Base-by-base conservation (phyloP, 257 asterid genomes). In the Nicotiana noctiflora region DNA sequence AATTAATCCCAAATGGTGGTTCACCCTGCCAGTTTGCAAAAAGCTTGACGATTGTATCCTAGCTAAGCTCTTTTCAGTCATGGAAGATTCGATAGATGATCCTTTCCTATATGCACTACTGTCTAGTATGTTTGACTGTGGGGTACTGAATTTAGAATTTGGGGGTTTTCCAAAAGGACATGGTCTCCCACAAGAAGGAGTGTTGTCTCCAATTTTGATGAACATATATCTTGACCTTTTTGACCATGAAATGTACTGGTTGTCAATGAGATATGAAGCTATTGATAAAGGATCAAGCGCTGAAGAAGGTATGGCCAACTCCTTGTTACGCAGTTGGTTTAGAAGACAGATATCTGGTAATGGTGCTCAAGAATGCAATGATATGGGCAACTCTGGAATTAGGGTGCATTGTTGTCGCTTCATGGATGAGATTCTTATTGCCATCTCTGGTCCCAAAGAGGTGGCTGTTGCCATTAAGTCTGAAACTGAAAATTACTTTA, bases 101-200 rank as follows among this genome's bases (percentile, higher is more conserved):
- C 90, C 91, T 17, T 82, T 83, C 56, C 79, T 95, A 80, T 86
- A 78, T 84, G 77, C 82, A 49, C 57, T 89, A 4, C 82, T 95
- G 34, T 78, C 77, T 81, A 82, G 84, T 65, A 93, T 93, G 94
- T 93, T 87, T 83, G 88, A 92, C 66, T 92, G 90, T 15, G 81
- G 81, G 34, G 98, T 87, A 21, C 89, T 95, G 37, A 95, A 93
- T 81, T 17, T 94, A 84, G 97, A 95, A 87, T 95, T 95, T 79
- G 98, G 99, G 37, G 92, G 87, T 25, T 95, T 91, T 84, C 91
- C 97, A 21, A 95, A 95, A 86, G 97, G 99, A 53, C 97, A 91
- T 17, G 99, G 99, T 86, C 98, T 95, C 85, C 99, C 99, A 40
- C 99, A 95, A 86, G 99, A 95, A 88, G 99, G 99, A 67, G 87